Evolutionary conservation across 169 alveolate genomes (phyloP), one percentile per base, ranked within the genome.

Genomic region (Babesia bovis): DNA sequence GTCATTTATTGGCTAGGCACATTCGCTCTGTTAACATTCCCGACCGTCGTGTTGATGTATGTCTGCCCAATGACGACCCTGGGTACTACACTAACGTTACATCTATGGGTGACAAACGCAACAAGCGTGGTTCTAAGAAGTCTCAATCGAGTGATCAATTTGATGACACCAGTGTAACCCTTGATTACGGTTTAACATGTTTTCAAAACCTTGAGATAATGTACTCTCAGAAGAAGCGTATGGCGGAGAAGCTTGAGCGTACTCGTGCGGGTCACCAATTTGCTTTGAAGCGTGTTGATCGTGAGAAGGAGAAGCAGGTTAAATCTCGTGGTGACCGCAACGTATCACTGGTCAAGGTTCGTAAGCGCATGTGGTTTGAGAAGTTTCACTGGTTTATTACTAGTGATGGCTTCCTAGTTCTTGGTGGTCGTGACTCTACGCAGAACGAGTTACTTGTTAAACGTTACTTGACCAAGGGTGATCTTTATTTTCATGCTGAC

Each of bases 361-460:
- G 99, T 56, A 95, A 92, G 87, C 72, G 89, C 36, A 94, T 88
- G 85, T 96, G 99, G 99, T 97, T 97, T 83, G 99, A 96, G 83
- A 96, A 95, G 90, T 97, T 95, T 72, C 87, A 93, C 86, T 97
- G 99, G 99, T 97, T 96, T 68, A 91, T 96, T 30, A 89, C 98
- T 13, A 88, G 95, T 21, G 94, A 93, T 73, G 95, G 95, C 32
- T 91, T 82, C 83, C 83, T 94, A 32, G 94, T 89, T n/a, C 60
- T 76, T 49, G 85, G 84, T 28, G 90, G 91, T 55, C 91, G 94
- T 28, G 98, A 97, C 76, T 96, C 98, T 4, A 81, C 92, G 58
- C 97, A 96, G 81, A 97, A 96, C 69, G 99, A 96, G 73, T 90
- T 93, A 50, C 85, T 97, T 55, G 97, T 94, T 63, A 93, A 96